Conservation (phyloP, 495 filamentous ascomycete species). For the Penicillium chermesinum region DNA sequence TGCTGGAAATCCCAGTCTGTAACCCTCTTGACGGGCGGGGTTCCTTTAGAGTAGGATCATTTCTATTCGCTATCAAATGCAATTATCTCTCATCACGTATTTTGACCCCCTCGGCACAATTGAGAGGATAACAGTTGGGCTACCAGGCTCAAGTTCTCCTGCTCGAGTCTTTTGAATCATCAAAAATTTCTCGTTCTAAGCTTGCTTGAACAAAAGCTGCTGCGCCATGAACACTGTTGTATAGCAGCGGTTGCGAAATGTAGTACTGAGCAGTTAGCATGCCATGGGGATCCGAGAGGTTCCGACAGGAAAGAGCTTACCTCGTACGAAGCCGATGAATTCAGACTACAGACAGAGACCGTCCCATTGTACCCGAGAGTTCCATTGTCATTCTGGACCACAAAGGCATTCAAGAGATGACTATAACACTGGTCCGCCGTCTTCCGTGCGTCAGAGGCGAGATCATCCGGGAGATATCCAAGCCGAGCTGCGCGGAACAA, state of each 20-base stretch:
- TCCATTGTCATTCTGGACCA: slow-evolving; percentile 32
- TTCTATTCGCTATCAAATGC: no score
- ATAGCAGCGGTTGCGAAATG: slow-evolving; percentile 35
- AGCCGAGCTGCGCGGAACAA: slow-evolving; percentile 48
- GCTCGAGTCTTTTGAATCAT: no score
- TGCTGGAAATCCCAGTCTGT: no score
- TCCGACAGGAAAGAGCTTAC: slow-evolving; percentile 35
- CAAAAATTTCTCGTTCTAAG: slow-evolving; percentile 38
- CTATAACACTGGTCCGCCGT: slow-evolving; percentile 29
- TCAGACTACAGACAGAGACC: slow-evolving; percentile 51
- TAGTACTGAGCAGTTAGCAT: slow-evolving; percentile 40
- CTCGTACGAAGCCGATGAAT: slow-evolving; percentile 43
- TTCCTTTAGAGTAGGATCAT: no score
- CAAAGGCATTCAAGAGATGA: slow-evolving; percentile 38
- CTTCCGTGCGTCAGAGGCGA: not conserved
- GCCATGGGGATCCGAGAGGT: no score
- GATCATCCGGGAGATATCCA: slow-evolving; percentile 26
- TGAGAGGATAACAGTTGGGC: no score
- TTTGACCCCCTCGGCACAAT: no score
- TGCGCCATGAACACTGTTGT: slow-evolving; percentile 43
- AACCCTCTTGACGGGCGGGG: no score
- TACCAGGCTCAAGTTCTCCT: no score
- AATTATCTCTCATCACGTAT: no score
- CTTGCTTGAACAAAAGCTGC: slow-evolving; percentile 47
- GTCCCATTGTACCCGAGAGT: slow-evolving; percentile 50